Evolutionary conservation across 2,329 filamentous ascomycete species (phyloP).

Genomic region (Colletotrichum sp.): DNA sequence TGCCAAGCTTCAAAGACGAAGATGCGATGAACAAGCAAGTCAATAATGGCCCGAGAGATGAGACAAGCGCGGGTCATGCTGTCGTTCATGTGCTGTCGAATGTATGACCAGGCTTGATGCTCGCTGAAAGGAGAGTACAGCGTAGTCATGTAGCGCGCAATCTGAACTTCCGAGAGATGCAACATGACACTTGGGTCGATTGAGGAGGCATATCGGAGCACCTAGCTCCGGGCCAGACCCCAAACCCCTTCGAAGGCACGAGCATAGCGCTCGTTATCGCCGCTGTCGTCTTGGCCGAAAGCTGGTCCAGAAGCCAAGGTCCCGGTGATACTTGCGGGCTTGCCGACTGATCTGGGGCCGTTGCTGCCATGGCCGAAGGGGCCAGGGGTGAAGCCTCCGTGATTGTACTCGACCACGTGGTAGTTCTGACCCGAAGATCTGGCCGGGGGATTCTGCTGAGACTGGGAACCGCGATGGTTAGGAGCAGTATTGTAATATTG

Average conservation of each 20-base stretch:
- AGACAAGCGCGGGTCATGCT: conserved; percentile 44
- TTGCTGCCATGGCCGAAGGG: background rate
- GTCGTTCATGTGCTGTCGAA: conserved; percentile 43
- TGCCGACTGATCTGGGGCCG: background rate
- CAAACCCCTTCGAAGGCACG: conserved; percentile 19
- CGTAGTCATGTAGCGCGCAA: conserved; percentile 18
- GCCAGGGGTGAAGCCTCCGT: background rate
- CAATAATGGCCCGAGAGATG: conserved; percentile 45
- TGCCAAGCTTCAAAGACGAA: conserved; percentile 44
- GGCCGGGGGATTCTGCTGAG: background rate
- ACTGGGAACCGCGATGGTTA: background rate
- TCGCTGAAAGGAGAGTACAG: conserved; percentile 31
- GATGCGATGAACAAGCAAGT: conserved; percentile 45
- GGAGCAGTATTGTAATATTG: background rate
- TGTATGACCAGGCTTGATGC: conserved; percentile 42
- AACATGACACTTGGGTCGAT: conserved; percentile 1
- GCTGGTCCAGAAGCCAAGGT: background rate
- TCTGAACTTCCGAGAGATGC: background rate
- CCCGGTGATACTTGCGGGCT: background rate
- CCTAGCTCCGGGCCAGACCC: conserved; percentile 20
- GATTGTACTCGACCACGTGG: background rate
- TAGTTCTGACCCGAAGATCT: background rate
- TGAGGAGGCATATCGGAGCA: conserved; percentile 15
- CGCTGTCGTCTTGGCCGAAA: background rate
- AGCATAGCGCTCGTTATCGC: conserved; percentile 16